Conservation (phyloP, 139 green algal species). For the Zygnema cylindricum region DNA sequence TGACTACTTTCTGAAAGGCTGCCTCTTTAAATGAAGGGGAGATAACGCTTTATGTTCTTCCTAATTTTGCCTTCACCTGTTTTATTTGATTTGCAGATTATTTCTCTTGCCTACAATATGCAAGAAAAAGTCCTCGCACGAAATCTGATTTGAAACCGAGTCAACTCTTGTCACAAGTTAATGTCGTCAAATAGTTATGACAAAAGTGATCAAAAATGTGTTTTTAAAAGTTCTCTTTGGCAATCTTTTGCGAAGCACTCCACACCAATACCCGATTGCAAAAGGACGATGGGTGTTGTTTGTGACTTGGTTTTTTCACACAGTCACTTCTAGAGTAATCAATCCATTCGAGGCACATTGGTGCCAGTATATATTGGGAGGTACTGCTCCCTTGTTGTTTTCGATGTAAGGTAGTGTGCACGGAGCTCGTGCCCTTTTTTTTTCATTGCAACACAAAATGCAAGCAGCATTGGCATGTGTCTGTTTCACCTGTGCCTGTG, state of each 20-base stretch:
- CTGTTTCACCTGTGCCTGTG: no score
- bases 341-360: no score
- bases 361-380: no score
- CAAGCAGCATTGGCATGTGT: neutral
- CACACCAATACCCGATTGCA: no score
- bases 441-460: neutral
- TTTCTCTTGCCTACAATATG: slow-evolving; percentile 22
- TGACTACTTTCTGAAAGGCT: no score
- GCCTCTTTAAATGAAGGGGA: no score
- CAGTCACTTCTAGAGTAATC: neutral
- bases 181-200: no score
- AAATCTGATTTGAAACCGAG: slow-evolving; percentile 21
- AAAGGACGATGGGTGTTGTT: no score
- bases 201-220: neutral
- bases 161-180: no score
- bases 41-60: neutral
- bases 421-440: neutral
- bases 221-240: neutral
- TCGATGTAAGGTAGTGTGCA: no score
- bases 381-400: neutral
- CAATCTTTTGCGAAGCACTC: neutral
- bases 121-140: slow-evolving; percentile 1
- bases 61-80: no score
- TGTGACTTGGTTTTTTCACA: neutral
- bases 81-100: slow-evolving; percentile 23